These are phyloP conservation scores for Penicillium sp. DNA, from an alignment of 2,329 filamentous ascomycete species.

Conservation along the genomic window DNA sequence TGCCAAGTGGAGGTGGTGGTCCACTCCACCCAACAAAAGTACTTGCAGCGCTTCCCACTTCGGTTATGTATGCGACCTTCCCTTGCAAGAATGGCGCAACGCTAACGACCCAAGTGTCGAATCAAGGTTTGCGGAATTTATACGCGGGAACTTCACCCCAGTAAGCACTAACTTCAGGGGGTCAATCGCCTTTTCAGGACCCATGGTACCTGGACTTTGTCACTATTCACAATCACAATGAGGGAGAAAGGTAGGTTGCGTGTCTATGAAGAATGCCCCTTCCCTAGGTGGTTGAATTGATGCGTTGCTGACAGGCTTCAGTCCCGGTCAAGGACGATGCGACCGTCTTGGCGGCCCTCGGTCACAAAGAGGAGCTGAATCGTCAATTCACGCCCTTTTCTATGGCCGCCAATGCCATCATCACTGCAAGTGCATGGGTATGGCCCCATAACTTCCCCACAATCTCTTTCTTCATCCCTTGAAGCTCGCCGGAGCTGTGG, in stretches of 20 bases:
- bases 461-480: neutral
- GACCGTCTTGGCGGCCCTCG: slow-evolving; percentile 3
- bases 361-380: slow-evolving; percentile 7
- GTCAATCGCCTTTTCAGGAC: too few species aligned
- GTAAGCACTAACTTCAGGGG: neutral
- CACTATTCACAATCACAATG: too few species aligned
- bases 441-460: neutral
- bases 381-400: slow-evolving; percentile 10
- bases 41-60: neutral
- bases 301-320: neutral
- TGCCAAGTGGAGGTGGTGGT: neutral
- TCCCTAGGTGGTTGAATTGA: too few species aligned
- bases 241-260: too few species aligned
- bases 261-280: too few species aligned
- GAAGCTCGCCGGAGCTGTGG: neutral
- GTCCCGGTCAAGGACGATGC: slow-evolving; percentile 4
- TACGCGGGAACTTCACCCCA: neutral
- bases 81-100: neutral
- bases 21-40: neutral
- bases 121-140: neutral
- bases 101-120: neutral
- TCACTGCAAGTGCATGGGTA: slow-evolving; percentile 9
- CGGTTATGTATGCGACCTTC: neutral
- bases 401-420: slow-evolving; percentile 9
- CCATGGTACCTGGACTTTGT: too few species aligned